Conservation (phyloP, 768 basidiomycete species). For the Trametes cingulata region DNA sequence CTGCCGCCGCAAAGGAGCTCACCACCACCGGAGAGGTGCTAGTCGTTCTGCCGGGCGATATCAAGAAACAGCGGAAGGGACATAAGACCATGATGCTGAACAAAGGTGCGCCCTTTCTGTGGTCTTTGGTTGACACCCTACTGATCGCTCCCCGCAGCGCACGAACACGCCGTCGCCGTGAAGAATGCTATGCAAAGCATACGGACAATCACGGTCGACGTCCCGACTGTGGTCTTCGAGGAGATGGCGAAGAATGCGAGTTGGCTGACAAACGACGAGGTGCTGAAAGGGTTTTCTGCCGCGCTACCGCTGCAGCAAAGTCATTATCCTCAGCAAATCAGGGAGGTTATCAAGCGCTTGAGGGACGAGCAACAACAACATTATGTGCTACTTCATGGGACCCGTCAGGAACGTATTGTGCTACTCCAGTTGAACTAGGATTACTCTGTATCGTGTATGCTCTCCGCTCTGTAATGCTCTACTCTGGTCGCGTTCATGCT, state of each 20-base stretch:
- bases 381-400: slow-evolving; percentile 21
- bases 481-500: background rate
- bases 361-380: slow-evolving; percentile 62
- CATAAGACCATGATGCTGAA: slow-evolving; percentile 70
- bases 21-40: slow-evolving; percentile 50
- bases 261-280: slow-evolving; percentile 78
- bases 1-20: slow-evolving; percentile 39
- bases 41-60: slow-evolving; percentile 64
- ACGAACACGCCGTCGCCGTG: slow-evolving; percentile 58
- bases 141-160: slow-evolving; percentile 44
- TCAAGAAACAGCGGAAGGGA: slow-evolving; percentile 73
- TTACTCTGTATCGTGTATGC: slow-evolving; percentile 3
- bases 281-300: slow-evolving; percentile 61
- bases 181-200: slow-evolving; percentile 58
- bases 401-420: slow-evolving; percentile 20
- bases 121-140: background rate
- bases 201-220: slow-evolving; percentile 74
- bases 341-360: slow-evolving; percentile 63
- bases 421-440: slow-evolving; percentile 10
- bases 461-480: background rate
- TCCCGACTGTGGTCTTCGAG: slow-evolving; percentile 61
- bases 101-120: slow-evolving; percentile 47
- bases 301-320: slow-evolving; percentile 58
- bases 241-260: slow-evolving; percentile 52
- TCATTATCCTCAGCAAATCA: slow-evolving; percentile 65